Percentiles rank a stretch among this genome's conserved stretches.
Conservation (phyloP, 2,329 filamentous ascomycete genomes). For the Elsinoe fawcettii region DNA sequence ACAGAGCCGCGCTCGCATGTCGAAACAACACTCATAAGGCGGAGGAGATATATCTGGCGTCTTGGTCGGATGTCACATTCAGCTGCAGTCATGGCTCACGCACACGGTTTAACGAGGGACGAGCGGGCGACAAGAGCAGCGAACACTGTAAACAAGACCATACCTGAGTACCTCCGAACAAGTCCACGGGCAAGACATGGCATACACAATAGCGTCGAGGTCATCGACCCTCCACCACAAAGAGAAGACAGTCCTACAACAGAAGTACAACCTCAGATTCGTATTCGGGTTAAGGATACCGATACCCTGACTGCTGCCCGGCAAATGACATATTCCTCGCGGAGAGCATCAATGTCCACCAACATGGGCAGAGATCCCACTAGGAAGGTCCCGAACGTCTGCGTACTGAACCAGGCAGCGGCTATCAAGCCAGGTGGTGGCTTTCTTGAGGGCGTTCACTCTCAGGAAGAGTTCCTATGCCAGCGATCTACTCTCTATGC, state of each 20-base stretch:
- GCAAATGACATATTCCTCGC: slow-evolving; percentile 27
- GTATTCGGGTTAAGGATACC: slow-evolving; percentile 40
- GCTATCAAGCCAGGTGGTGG: slow-evolving; percentile 55
- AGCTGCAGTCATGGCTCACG: neutral
- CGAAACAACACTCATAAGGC: neutral
- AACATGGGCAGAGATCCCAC: slow-evolving; percentile 1
- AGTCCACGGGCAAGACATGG: slow-evolving; percentile 51
- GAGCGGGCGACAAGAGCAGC: slow-evolving; percentile 47
- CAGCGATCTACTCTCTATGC: slow-evolving; percentile 53
- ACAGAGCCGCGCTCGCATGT: slow-evolving; percentile 7
- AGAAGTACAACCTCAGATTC: slow-evolving; percentile 23
- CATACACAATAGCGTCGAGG: slow-evolving; percentile 45
- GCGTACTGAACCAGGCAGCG: slow-evolving; percentile 57
- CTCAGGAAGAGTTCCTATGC: slow-evolving; percentile 56
- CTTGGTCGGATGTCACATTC: neutral
- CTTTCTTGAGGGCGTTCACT: slow-evolving; percentile 51
- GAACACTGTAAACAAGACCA: slow-evolving; percentile 51
- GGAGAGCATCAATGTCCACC: slow-evolving; percentile 17
- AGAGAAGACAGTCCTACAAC: slow-evolving; percentile 17
- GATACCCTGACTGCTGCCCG: slow-evolving; percentile 50
- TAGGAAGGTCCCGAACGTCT: slow-evolving; percentile 33
- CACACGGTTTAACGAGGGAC: slow-evolving; percentile 13
- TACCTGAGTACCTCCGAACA: slow-evolving; percentile 48
- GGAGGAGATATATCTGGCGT: neutral
- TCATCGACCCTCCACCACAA: slow-evolving; percentile 32